These are phyloP conservation scores for Periconia digitata DNA, from an alignment of 2,329 filamentous ascomycete species.

Conservation along the genomic window DNA sequence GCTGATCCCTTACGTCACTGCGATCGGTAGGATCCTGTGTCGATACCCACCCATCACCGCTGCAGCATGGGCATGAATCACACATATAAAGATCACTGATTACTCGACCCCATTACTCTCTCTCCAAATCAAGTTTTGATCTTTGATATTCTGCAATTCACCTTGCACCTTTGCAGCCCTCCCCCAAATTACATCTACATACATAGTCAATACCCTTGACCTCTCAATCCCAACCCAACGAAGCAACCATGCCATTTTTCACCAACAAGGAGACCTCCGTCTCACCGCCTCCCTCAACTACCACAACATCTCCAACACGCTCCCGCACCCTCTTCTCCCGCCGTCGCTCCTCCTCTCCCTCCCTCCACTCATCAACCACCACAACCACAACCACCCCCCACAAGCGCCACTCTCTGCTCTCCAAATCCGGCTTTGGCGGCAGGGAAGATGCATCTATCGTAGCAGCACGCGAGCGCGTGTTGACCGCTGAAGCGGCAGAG, in stretches of 20 bases:
- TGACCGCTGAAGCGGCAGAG: slow-evolving; percentile 65
- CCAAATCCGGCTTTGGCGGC: slow-evolving; percentile 42
- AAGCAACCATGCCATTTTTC: slow-evolving; percentile 44
- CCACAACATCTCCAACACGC: slow-evolving; percentile 24
- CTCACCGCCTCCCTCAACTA: slow-evolving; percentile 23
- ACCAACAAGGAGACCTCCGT: slow-evolving; percentile 18
- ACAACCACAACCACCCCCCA: slow-evolving; percentile 27
- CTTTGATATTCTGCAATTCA: too few relatives aligned
- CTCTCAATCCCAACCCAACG: slow-evolving; percentile 13
- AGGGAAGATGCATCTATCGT: slow-evolving; percentile 63
- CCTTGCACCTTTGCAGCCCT: neutral
- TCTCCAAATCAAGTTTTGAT: too few relatives aligned
- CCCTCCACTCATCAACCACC: slow-evolving; percentile 14
- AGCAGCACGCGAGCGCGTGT: slow-evolving; percentile 62
- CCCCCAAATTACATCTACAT: neutral
- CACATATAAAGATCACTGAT: slow-evolving; percentile 12
- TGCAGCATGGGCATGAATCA: neutral
- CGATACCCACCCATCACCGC: neutral
- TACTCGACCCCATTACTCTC: neutral
- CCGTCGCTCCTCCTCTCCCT: slow-evolving; percentile 38
- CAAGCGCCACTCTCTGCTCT: slow-evolving; percentile 42
- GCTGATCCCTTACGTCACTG: slow-evolving; percentile 19
- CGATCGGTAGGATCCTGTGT: slow-evolving; percentile 14
- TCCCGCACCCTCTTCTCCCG: slow-evolving; percentile 40
- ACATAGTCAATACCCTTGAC: too few relatives aligned